Evolutionary conservation across 805 yeast species (phyloP).

Genomic region (Schizosaccharomyces cryophilus): DNA sequence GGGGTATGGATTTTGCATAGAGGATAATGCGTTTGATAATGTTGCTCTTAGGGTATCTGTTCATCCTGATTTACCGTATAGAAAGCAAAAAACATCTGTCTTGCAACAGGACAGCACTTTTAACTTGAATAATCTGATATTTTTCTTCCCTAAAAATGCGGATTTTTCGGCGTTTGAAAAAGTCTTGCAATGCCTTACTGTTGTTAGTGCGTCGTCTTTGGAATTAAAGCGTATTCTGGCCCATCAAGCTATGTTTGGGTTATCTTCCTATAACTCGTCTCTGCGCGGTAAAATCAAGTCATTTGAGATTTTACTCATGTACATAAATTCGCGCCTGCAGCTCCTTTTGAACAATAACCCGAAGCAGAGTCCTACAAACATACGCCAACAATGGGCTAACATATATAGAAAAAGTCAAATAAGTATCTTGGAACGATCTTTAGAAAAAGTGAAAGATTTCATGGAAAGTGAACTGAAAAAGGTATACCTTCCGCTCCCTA

Average conservation of each 20-base stretch:
- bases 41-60: conserved; percentile 32
- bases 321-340: background rate
- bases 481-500: background rate
- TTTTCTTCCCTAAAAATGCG: background rate
- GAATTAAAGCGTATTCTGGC: background rate
- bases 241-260: background rate
- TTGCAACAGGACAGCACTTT: background rate
- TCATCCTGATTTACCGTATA: background rate
- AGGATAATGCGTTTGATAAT: conserved; percentile 28
- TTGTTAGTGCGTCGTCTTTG: background rate
- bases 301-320: background rate
- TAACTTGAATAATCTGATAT: background rate
- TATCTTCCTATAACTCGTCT: background rate
- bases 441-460: background rate
- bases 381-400: background rate
- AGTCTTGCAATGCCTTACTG: conserved; percentile 2
- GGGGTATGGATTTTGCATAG: conserved; percentile 57
- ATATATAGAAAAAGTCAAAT: background rate
- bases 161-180: conserved; percentile 10
- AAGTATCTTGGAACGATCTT: background rate
- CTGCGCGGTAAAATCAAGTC: background rate
- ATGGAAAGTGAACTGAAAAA: background rate
- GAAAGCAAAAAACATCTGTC: background rate
- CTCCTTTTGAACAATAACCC: background rate
- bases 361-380: background rate